Base-by-base conservation (phyloP, 2,329 filamentous ascomycete species). In the Fusarium sp. region DNA sequence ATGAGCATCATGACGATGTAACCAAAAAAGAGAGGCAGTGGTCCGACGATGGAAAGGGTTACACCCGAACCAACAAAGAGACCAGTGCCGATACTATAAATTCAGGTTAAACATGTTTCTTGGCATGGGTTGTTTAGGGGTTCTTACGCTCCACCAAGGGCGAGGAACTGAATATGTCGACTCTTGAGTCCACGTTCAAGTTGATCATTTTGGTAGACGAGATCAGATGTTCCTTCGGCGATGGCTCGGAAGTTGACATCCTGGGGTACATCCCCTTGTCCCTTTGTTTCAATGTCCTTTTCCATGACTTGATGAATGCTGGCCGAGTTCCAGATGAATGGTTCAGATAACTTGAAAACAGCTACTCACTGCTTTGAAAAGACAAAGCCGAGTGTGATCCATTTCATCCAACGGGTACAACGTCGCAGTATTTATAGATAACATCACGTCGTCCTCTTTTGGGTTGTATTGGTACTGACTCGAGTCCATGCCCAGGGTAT, bases 131-230 rank as follows among this genome's bases (percentile, higher is more conserved):
- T 42, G 4, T 11, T 11, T 18, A 25, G 20, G 20, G 34, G 6
- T 49, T 5, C 38, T 3, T 44, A 44, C 40, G 64, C 64, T 31
- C 64, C 60, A n/a, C 64, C 67, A 8, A 68, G 34, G n/a, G 87
- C 87, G 36, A 89, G 79, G 77, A 89, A 87, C 71, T 89, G 87
- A 40, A 89, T 86, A 68, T 89, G 86, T 34, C 86, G 81, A 72
- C 83, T 86, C 78, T 88, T 87, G 58, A 88, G 18, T 16, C 55
- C 55, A 34, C 55, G 55, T 9, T 29, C 55, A 25, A 58, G 55
- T n/a, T 58, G 55, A n/a, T 58, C 55, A 46, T 58, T 20, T 16
- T 34, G 55, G 18, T 46, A 58, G 23, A 58, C 55, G 11, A 58
- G 38, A 29, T 58, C 55, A 9, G 25, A 46, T 3, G 27, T 46